Evolutionary conservation across 2,329 filamentous ascomycete species (phyloP).

Genomic region (Pseudocercospora cruenta): DNA sequence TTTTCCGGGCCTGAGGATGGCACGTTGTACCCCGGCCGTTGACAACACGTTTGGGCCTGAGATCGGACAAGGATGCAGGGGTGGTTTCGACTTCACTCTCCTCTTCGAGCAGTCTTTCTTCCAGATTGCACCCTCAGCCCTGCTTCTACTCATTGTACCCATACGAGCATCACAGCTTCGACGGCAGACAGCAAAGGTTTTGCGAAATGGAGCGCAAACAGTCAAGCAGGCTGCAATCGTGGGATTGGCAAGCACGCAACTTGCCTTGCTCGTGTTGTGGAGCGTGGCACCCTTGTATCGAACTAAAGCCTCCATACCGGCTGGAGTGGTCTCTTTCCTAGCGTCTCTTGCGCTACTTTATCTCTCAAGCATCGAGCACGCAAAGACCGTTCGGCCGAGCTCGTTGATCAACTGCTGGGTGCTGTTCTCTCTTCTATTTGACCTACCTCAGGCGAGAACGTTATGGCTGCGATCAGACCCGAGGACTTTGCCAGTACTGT

Average conservation of each 20-base stretch:
- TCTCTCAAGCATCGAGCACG: slow-evolving; percentile 27
- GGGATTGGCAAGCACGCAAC: slow-evolving; percentile 23
- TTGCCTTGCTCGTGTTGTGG: slow-evolving; percentile 25
- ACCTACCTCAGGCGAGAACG: slow-evolving; percentile 29
- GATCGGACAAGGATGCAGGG: slow-evolving; percentile 20
- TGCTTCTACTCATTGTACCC: slow-evolving; percentile 26
- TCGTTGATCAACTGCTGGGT: slow-evolving; percentile 27
- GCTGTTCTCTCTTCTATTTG: slow-evolving; percentile 25
- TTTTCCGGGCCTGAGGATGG: slow-evolving; percentile 5
- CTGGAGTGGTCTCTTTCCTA: slow-evolving; percentile 23
- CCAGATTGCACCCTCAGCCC: slow-evolving; percentile 25
- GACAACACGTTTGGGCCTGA: slow-evolving; percentile 28
- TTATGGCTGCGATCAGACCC: slow-evolving; percentile 26
- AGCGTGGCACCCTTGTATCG: slow-evolving; percentile 18
- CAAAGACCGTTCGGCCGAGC: slow-evolving; percentile 23
- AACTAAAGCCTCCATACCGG: slow-evolving; percentile 24
- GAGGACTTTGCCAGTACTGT: slow-evolving; percentile 18
- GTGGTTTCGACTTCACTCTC: slow-evolving; percentile 33
- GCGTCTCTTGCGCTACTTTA: slow-evolving; percentile 25
- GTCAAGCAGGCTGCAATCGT: slow-evolving; percentile 23
- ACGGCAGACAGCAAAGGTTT: slow-evolving; percentile 25
- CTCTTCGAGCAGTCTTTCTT: slow-evolving; percentile 32
- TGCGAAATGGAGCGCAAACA: slow-evolving; percentile 15
- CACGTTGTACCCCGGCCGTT: slow-evolving; percentile 15
- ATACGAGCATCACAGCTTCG: slow-evolving; percentile 21